Conservation (phyloP, 768 basidiomycete genomes). For the Mycena maculata region DNA sequence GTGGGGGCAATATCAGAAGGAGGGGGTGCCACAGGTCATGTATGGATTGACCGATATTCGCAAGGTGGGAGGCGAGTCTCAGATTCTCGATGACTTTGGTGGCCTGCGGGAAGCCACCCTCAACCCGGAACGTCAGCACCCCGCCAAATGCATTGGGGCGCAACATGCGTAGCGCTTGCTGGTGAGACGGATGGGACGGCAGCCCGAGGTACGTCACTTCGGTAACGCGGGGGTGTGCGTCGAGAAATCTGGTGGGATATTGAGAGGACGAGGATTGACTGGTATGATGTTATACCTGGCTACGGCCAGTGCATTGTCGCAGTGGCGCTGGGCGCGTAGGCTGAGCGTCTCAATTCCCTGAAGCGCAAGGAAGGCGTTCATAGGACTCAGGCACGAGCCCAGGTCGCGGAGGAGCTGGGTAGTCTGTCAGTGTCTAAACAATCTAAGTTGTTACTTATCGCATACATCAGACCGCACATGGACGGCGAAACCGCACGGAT, state of each 20-base stretch:
- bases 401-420: constrained; percentile 69
- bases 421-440: neutral
- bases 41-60: constrained; percentile 69
- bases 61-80: constrained; percentile 74
- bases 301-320: constrained; percentile 25
- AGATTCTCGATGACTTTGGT: constrained; percentile 76
- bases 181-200: constrained; percentile 67
- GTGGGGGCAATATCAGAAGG: neutral
- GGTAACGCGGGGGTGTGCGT: constrained; percentile 69
- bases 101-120: constrained; percentile 63
- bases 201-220: constrained; percentile 87
- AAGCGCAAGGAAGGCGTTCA: constrained; percentile 76
- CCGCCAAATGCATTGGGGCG: constrained; percentile 72
- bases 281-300: constrained; percentile 58
- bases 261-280: neutral
- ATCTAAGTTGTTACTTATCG: too few relatives aligned
- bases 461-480: neutral
- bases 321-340: constrained; percentile 10
- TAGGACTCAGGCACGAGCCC: constrained; percentile 74
- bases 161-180: constrained; percentile 66
- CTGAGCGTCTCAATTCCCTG: constrained; percentile 82
- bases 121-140: constrained; percentile 82
- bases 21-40: neutral
- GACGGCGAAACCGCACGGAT: neutral
- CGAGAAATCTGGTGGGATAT: constrained; percentile 59